phyloP scores from a whole-genome alignment of 1,139 yeast species.

The Geotrichum siamense region DNA sequence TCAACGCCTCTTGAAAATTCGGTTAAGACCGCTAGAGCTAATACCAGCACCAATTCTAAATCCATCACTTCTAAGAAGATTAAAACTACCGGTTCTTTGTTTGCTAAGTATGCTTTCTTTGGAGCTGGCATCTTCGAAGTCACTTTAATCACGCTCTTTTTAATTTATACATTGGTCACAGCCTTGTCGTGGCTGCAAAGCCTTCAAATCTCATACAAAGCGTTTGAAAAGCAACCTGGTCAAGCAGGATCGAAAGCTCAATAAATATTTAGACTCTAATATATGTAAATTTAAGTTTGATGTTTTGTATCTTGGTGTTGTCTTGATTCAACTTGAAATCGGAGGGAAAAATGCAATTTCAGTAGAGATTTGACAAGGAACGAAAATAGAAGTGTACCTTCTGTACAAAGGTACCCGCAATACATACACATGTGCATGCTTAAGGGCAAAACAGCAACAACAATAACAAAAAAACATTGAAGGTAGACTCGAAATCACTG shows the following conservation, averaged over 20 bases:
- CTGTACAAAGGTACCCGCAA: too few species aligned
- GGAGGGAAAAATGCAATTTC: too few species aligned
- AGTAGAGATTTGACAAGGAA: too few species aligned
- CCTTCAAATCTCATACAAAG: slow-evolving; percentile 59
- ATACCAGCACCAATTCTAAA: slow-evolving; percentile 4
- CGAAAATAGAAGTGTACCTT: too few species aligned
- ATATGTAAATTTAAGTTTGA: too few species aligned
- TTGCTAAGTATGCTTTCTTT: slow-evolving; percentile 46
- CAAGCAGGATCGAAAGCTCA: slow-evolving; percentile 16
- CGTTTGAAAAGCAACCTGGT: slow-evolving; percentile 47
- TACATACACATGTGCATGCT: too few species aligned
- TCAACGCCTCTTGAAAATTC: slow-evolving; percentile 22
- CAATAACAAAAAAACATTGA: too few species aligned
- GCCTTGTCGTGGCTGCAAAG: slow-evolving; percentile 57
- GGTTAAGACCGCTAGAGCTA: slow-evolving; percentile 9
- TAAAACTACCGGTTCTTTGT: slow-evolving; percentile 29
- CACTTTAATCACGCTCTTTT: slow-evolving; percentile 48
- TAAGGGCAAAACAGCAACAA: too few species aligned
- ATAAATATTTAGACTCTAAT: neutral
- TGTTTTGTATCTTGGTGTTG: too few species aligned
- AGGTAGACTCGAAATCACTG: too few species aligned
- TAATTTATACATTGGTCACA: slow-evolving; percentile 44
- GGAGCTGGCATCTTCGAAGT: slow-evolving; percentile 67
- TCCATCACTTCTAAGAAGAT: slow-evolving; percentile 8
- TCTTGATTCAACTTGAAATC: too few species aligned